Percentiles rank a stretch among this genome's conserved stretches.
phyloP scores from a whole-genome alignment of 495 filamentous ascomycete species.

The Aspergillus ellipticus region DNA sequence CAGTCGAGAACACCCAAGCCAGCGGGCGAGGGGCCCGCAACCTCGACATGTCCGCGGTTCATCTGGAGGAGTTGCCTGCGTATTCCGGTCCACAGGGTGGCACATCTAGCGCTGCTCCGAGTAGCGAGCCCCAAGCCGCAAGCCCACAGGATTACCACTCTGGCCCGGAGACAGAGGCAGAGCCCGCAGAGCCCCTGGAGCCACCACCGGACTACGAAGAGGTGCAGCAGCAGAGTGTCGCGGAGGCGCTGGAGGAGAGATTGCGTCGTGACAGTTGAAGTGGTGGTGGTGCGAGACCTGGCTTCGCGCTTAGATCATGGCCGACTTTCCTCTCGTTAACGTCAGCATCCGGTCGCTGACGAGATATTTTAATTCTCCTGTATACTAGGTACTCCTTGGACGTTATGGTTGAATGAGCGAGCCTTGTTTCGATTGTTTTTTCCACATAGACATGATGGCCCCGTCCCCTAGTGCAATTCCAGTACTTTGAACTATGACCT shows the following conservation, averaged over 20 bases:
- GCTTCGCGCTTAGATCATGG: not conserved
- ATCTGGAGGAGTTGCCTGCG: constrained; percentile 80
- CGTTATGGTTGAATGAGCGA: not conserved
- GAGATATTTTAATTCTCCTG: not conserved
- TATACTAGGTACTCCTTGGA: not conserved
- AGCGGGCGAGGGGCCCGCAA: constrained; percentile 42
- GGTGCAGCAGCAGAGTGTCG: constrained; percentile 76
- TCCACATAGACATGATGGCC: no score
- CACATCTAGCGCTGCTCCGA: not conserved
- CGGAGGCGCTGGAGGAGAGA: constrained; percentile 51
- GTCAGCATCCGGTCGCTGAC: not conserved
- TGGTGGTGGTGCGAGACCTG: not conserved
- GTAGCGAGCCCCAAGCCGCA: constrained; percentile 6
- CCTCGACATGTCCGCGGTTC: constrained; percentile 55
- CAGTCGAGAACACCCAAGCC: constrained; percentile 63
- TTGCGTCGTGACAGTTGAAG: constrained; percentile 34
- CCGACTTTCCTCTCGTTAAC: not conserved
- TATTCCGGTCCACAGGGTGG: constrained; percentile 51
- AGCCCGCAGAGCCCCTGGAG: constrained; percentile 63
- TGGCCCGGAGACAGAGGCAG: constrained; percentile 18
- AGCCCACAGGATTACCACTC: constrained; percentile 13
- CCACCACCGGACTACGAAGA: constrained; percentile 94
- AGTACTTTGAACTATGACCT: no score
- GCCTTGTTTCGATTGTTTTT: constrained; percentile 1
- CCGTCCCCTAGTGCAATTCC: no score